Evolutionary conservation across 1,284 basidiomycete genomes (phyloP), one percentile per base, ranked within the genome.

Genomic region (Butyriboletus appendiculatus): DNA sequence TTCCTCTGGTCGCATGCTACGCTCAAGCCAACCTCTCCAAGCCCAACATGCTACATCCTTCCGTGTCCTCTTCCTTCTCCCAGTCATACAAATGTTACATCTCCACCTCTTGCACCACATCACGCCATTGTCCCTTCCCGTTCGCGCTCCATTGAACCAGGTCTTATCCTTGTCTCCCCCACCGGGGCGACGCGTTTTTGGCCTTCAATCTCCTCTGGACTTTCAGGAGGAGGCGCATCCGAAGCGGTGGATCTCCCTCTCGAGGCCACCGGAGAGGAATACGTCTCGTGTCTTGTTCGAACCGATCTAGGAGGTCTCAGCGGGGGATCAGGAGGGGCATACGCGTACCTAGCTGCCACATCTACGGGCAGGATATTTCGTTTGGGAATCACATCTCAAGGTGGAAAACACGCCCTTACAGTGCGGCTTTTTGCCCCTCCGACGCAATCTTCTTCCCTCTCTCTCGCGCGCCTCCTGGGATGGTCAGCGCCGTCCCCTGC

Each of bases 1-100:
- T 92, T 89, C 69, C 86, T 91, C 34, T 92, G 90, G 90, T 86
- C 90, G 60, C 84, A 90, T 73, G 79, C 84, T 65, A 82, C 83
- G 55, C 59, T 76, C 68, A 57, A 48, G 43, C 70, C 67, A 26
- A 59, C 55, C 18, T 53, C 69, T 18, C 60, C 66, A 33, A 71
- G 67, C 15, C 88, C 89, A 15, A 92, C 88, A 10, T 92, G 90
- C 67, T 92, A 92, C 62, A 92, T 92, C 40, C 90, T 92, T 62
- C 76, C 84, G 16, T 88, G 85, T 65, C 86, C 86, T 11, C 74
- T 63, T 51, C 45, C 58, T 48, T 56, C 59, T 43, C 57, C 54
- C 7, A 53, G 24, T 20, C 55, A 76, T 67, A 65, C 76, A 63
- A 66, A 78, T 14, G 68, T 76, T 6, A 75, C 73, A 14, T 79